Percentiles rank a stretch among this genome's conserved stretches.
phyloP scores from a whole-genome alignment of 495 filamentous ascomycete genomes.

The Astrothelium macrocarpum region DNA sequence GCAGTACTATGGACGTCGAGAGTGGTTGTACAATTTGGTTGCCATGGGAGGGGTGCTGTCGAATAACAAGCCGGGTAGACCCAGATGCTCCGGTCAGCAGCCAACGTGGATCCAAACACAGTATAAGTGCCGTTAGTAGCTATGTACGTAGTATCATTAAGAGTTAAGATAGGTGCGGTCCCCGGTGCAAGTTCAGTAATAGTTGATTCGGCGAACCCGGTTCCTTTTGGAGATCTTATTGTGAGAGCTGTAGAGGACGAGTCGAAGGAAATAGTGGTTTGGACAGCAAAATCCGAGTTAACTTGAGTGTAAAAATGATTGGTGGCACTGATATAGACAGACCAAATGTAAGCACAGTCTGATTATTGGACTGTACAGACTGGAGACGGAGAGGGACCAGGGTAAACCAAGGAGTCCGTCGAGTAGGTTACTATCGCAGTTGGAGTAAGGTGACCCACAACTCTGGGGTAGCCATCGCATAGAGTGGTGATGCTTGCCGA shows the following conservation, averaged over 20 bases:
- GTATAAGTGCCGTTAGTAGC: background rate
- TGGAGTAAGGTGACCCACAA: conserved; percentile 5
- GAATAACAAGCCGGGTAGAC: background rate
- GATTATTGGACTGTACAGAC: conserved; percentile 7
- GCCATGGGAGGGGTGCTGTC: background rate
- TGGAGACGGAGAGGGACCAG: background rate
- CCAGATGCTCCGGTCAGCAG: background rate
- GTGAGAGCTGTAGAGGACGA: background rate
- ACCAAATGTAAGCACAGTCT: conserved; percentile 4
- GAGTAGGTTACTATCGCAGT: background rate
- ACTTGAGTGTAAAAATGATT: background rate
- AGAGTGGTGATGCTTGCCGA: conserved; percentile 3
- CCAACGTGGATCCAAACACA: background rate
- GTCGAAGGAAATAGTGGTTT: background rate
- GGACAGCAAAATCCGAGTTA: background rate
- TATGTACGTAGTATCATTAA: background rate
- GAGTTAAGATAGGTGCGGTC: background rate
- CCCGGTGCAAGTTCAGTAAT: background rate
- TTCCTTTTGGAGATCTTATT: background rate
- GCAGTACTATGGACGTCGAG: background rate
- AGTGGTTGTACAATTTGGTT: background rate
- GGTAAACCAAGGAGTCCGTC: background rate
- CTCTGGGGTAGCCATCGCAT: conserved; percentile 8
- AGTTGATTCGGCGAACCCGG: background rate
- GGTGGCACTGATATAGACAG: background rate